Conservation (phyloP, 371 early-diverging fungal genomes). For the Nosema muscidifuracis region DNA sequence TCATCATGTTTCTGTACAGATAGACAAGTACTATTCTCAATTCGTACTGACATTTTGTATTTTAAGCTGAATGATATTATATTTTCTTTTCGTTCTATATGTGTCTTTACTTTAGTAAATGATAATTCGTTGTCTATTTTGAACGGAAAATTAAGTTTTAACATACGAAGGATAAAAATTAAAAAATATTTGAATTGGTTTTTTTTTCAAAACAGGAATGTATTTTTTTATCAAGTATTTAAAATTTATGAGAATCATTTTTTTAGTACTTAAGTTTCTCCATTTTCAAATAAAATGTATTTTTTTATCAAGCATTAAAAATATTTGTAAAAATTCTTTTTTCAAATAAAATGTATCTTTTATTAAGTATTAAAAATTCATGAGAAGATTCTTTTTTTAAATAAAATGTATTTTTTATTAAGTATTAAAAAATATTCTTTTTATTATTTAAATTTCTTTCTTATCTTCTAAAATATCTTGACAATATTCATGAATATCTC, state of each 20-base stretch:
- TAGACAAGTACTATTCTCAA: slow-evolving; percentile 10
- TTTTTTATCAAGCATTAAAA: not conserved
- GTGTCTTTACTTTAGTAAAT: not conserved
- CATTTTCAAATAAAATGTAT: slow-evolving; percentile 7
- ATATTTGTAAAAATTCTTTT: too few species aligned
- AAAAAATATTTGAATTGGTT: not conserved
- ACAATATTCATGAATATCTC: slow-evolving; percentile 25
- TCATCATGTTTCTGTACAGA: slow-evolving; percentile 4
- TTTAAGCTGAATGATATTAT: slow-evolving; percentile 29
- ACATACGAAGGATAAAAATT: not conserved
- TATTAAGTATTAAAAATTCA: not conserved
- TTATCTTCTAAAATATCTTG: not conserved
- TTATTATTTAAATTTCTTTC: too few species aligned
- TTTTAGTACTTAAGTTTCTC: too few species aligned
- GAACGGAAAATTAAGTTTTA: slow-evolving; percentile 38
- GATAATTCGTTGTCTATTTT: not conserved
- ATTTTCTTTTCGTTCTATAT: slow-evolving; percentile 31
- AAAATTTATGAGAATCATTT: too few species aligned
- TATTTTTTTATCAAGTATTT: not conserved
- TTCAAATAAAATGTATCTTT: slow-evolving; percentile 2
- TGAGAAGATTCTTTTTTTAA: too few species aligned
- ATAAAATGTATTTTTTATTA: too few species aligned
- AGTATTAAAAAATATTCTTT: too few species aligned
- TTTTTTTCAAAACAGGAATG: slow-evolving; percentile 2
- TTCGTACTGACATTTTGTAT: slow-evolving; percentile 10